Conservation (phyloP, 2,329 filamentous ascomycete genomes). For the Fusarium guadeloupense region DNA sequence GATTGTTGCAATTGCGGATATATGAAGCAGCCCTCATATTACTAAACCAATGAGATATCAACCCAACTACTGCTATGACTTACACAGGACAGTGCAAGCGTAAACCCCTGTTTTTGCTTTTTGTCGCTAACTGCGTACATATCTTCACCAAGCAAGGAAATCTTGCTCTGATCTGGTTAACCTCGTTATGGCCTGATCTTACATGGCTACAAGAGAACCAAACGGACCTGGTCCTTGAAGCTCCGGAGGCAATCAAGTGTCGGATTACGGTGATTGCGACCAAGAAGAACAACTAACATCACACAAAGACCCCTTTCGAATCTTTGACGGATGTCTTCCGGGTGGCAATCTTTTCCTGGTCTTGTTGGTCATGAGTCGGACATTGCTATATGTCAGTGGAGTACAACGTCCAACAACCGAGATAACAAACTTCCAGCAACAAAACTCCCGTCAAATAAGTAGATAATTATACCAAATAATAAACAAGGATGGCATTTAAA, state of each 20-base stretch:
- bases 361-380: background rate
- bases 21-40: background rate
- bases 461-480: too few species aligned
- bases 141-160: background rate
- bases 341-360: background rate
- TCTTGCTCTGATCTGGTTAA: background rate
- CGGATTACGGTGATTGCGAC: background rate
- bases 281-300: background rate
- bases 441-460: too few species aligned
- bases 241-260: background rate
- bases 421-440: background rate
- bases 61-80: background rate
- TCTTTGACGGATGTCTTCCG: background rate
- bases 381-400: background rate
- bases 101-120: background rate
- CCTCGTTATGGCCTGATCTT: background rate
- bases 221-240: background rate
- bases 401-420: background rate
- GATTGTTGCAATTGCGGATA: background rate
- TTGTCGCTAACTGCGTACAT: background rate
- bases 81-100: background rate
- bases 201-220: background rate
- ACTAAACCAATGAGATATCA: slow-evolving; percentile 2
- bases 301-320: background rate
- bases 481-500: too few species aligned